Evolutionary conservation across 768 basidiomycete species (phyloP).

Genomic region (Kwoniella heveanensis): DNA sequence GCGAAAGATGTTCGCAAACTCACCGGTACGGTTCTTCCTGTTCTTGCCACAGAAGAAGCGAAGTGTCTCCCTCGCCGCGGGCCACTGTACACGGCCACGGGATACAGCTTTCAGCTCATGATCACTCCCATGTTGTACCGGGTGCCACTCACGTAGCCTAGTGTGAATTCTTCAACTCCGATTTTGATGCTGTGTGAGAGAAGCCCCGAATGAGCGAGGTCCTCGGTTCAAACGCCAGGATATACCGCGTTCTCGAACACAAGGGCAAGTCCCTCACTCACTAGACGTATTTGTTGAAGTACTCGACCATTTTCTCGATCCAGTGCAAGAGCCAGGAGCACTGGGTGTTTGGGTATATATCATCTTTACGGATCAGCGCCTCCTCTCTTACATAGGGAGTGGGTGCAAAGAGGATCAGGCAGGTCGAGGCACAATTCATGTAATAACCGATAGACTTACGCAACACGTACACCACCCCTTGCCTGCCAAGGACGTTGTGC

Average conservation of each 20-base stretch:
- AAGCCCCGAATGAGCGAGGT: too few relatives aligned
- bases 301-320: conserved; percentile 1
- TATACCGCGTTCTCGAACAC: too few relatives aligned
- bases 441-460: too few relatives aligned
- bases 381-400: background rate
- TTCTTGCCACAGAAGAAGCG: conserved; percentile 7
- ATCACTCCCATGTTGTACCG: too few relatives aligned
- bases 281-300: conserved; percentile 23
- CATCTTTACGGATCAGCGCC: too few relatives aligned
- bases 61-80: background rate
- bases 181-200: conserved; percentile 4
- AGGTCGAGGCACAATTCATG: too few relatives aligned
- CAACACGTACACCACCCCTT: background rate
- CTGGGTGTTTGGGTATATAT: too few relatives aligned
- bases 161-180: conserved; percentile 3
- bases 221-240: too few relatives aligned
- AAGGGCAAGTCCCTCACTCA: conserved; percentile 2
- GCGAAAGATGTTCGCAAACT: too few relatives aligned
- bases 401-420: background rate
- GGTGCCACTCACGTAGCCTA: conserved; percentile 5
- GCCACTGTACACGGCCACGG: too few relatives aligned
- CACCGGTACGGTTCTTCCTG: conserved; percentile 1
- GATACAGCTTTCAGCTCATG: background rate
- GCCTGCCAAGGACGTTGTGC: too few relatives aligned
- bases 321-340: conserved; percentile 6